Evolutionary conservation across 768 basidiomycete genomes (phyloP), one percentile per base, ranked within the genome.

Genomic region (Panaeolus cyanescens): DNA sequence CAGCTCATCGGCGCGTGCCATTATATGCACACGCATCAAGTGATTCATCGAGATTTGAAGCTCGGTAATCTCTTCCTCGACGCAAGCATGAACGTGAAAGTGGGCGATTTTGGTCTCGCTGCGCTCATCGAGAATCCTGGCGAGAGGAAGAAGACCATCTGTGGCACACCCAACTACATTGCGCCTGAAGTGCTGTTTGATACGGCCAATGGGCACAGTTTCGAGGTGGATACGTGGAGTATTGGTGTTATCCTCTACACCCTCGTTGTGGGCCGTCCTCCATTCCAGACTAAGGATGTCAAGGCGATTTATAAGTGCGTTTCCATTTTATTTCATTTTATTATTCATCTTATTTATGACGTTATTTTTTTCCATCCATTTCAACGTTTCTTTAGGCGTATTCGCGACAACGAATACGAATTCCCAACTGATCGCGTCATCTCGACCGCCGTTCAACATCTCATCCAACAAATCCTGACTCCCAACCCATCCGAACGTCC

Each of bases 201-300:
- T 72, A 94, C 91, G 25, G 93, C 89, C 17, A 96, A 95, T 64
- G 96, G 96, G 1, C 96, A 99, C 75, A 95, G 93, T 71, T 99
- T 97, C 66, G 97, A 99, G 77, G 96, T 98, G 30, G 96, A 99
- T 72, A 92, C 95, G 8, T 99, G 96, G 96, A 95, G 93, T 2
- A 90, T 96, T 54, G 96, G 96, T 13, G 96, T 99, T 58, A 98
- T 99, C 62, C 78, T 99, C 64, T 99, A 99, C 71, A 99, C 96
- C 1, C 87, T 98, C 56, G 80, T 96, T 32, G 83, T 98, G 32
- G 97, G 97, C 12, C 88, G 91, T n/a, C 96, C 96, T 1, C 96
- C 96, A 0, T 99, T 99, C 80, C 97, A 99, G 74, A 98, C 95
- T 15, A 95, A 97, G 72, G 95, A 99, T 56, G 95, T 99, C 68